phyloP scores from a whole-genome alignment of 2,329 filamentous ascomycete species.

The Calonectria honghensis region DNA sequence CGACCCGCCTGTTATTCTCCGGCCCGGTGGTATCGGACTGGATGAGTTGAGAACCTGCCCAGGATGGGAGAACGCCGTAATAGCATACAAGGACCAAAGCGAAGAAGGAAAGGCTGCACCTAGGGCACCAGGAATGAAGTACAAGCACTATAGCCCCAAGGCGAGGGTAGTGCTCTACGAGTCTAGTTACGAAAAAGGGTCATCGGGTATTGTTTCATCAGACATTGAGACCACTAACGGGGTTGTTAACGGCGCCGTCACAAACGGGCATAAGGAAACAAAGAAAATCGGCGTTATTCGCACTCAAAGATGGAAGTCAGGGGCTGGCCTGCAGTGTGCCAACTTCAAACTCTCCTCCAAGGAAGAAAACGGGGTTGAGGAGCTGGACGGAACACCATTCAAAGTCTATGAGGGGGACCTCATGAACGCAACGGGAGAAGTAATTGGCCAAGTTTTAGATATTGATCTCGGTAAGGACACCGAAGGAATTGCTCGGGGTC shows the following conservation, averaged over 20 bases:
- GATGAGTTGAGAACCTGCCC: slow-evolving; percentile 83
- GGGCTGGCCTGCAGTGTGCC: slow-evolving; percentile 62
- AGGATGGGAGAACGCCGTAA: slow-evolving; percentile 87
- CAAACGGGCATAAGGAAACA: slow-evolving; percentile 41
- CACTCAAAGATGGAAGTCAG: slow-evolving; percentile 71
- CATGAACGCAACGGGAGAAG: slow-evolving; percentile 56
- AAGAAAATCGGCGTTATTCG: slow-evolving; percentile 72
- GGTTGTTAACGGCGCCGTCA: slow-evolving; percentile 50
- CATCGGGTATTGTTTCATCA: slow-evolving; percentile 59
- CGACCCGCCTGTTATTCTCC: slow-evolving; percentile 85
- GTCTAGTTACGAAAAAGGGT: slow-evolving; percentile 62
- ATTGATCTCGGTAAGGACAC: slow-evolving; percentile 83
- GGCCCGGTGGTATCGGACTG: slow-evolving; percentile 91
- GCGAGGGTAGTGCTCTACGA: slow-evolving; percentile 91
- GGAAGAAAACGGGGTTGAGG: slow-evolving; percentile 49
- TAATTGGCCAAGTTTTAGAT: slow-evolving; percentile 74
- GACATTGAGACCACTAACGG: slow-evolving; percentile 58
- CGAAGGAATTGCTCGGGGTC: slow-evolving; percentile 85
- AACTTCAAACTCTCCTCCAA: slow-evolving; percentile 50
- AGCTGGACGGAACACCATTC: slow-evolving; percentile 59
- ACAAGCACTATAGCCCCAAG: slow-evolving; percentile 96
- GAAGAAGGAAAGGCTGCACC: slow-evolving; percentile 80
- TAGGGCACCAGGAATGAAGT: slow-evolving; percentile 97
- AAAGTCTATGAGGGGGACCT: slow-evolving; percentile 66
- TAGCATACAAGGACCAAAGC: slow-evolving; percentile 86